Evolutionary conservation across 23 red algal species (phyloP), one percentile per base, ranked within the genome.

Genomic region (Gracilaria domingensis): DNA sequence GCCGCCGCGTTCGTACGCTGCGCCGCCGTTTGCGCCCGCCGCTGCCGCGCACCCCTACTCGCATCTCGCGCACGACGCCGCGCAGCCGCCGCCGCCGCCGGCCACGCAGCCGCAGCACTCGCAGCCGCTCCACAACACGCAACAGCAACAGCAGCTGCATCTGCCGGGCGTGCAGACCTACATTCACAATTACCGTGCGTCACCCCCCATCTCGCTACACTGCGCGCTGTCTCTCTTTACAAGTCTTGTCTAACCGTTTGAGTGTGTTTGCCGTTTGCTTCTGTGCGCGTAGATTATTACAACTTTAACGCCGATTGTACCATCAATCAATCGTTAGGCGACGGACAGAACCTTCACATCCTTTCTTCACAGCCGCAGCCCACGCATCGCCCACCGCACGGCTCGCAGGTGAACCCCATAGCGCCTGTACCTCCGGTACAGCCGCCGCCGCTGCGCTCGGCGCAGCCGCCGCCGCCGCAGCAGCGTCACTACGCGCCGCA

Each of bases 261-360:
- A 45, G 8, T 18, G 37, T 75, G 8, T 7, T 75, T 25, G 16
- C 38, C 12, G 5, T 71, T 45, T 18, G 28, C 7, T 45, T 40
- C 26, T 16, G 9, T 23, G 14, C 69, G 14, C 36, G 36, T 36
- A 75, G 69, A 47, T 25, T 75, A 75, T 26, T 75, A 75, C n/a
- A 75, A 75, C 69, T 75, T 75, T 20, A 40, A 75, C 37, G 35
- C 69, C 69, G 39, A 47, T 47, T 75, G 69, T 36, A 75, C 69
- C 39, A 47, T 75, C 39, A 75, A 75, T 75, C 69, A 75, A 45
- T 45, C 69, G 37, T 75, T 75, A 45, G 69, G 69, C 39, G 69
- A 75, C 69, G 69, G 69, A 26, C 69, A 75, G 69, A 47, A 47
- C 35, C 45, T 9, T 25, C 35, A 40, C 69, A 40, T 45, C 69